Conservation (phyloP, 768 basidiomycete species). For the Amanita rimosa region DNA sequence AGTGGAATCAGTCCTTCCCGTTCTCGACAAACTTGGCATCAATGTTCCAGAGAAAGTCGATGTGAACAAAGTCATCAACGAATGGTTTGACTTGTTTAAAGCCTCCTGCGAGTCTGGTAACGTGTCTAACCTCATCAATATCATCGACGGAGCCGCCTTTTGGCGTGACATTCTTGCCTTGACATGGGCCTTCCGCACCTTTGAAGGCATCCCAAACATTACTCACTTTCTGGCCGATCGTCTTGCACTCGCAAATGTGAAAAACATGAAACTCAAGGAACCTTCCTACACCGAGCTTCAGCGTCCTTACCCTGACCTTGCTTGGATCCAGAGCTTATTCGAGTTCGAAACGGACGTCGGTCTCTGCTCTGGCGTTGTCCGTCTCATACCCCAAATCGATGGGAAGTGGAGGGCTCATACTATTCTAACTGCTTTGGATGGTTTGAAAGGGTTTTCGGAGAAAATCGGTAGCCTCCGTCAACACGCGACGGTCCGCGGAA, state of each 20-base stretch:
- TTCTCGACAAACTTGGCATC: constrained; percentile 5
- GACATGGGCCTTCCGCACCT: constrained; percentile 54
- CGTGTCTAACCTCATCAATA: not conserved
- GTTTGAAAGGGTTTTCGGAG: constrained; percentile 41
- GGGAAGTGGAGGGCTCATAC: constrained; percentile 50
- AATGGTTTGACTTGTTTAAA: constrained; percentile 2
- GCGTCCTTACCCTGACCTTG: constrained; percentile 36
- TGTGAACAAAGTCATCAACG: not conserved
- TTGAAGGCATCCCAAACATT: constrained; percentile 31
- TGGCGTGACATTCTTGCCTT: constrained; percentile 53
- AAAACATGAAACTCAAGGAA: constrained; percentile 15
- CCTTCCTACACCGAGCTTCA: constrained; percentile 15
- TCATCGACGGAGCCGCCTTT: constrained; percentile 18
- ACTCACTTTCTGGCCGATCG: constrained; percentile 34
- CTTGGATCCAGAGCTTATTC: constrained; percentile 48
- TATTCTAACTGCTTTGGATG: constrained; percentile 47
- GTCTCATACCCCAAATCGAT: constrained; percentile 34
- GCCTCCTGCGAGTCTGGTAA: not conserved
- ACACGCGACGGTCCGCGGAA: constrained; percentile 34
- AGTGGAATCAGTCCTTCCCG: constrained; percentile 3
- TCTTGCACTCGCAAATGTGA: constrained; percentile 18
- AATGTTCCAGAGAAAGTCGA: not conserved
- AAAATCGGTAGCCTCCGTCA: constrained; percentile 34
- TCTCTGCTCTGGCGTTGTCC: constrained; percentile 37
- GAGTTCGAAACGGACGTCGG: constrained; percentile 43